Evolutionary conservation across 2,329 filamentous ascomycete species (phyloP), one percentile per base, ranked within the genome.

Genomic region (Trichoderma atroviride): DNA sequence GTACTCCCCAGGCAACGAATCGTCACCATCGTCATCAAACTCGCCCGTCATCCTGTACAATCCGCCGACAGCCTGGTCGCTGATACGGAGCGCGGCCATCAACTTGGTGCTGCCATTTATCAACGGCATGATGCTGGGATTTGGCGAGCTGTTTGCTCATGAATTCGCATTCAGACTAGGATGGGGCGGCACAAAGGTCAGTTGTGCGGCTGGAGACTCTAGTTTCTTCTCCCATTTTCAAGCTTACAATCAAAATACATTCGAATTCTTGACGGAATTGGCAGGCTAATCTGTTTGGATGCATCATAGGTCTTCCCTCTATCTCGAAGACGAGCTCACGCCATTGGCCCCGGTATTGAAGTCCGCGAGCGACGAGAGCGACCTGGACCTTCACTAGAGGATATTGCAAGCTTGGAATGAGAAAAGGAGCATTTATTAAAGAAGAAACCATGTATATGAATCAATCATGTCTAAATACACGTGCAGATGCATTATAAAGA

Each of bases 111-210:
- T 99, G 24, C 96, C 96, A 0, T 99, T 99, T 76, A 89, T 99
- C 77, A 99, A 99, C 82, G 96, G 96, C 58, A 88, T 99, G 85
- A 99, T 99, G 96, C 83, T 99, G 76, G 96, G 96, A 2, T 97
- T 99, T 77, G 96, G 96, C 74, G 96, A 99, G 83, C 83, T 99
- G 63, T 95, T 99, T 80, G 96, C 96, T 67, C 96, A 99, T 78
- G 96, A 99, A 83, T 91, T 93, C 62, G 96, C 96, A 1, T 99
- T 95, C 78, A 86, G 95, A 76, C 83, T 98, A 74, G 96, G 96
- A 71, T 99, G 96, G 96, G 90, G 92, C 72, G 91, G 91, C 67
- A 98, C 96, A 70, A 97, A 96, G 89, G 96, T 97, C 40, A 62
- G 57, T 14, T 16, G n/a, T 55, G 16, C n/a, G 10, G 19, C 60